These are phyloP conservation scores for Amyloporia xantha DNA, from an alignment of 768 basidiomycete species.

Conservation along the genomic window DNA sequence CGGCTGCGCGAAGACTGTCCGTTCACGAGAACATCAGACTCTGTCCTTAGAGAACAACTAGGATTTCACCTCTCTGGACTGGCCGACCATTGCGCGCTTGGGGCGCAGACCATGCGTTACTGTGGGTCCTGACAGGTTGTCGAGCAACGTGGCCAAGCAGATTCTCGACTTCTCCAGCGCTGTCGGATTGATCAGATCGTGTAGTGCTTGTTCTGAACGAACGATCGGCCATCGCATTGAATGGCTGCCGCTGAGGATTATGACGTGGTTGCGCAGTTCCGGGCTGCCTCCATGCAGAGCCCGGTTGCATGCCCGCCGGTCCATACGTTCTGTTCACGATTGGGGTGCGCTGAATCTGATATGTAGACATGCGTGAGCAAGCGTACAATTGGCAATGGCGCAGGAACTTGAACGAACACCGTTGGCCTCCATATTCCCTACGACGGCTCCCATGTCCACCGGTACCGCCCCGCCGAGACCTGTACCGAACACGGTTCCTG, in stretches of 20 bases:
- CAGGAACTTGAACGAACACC: slow-evolving; percentile 36
- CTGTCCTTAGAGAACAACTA: no score
- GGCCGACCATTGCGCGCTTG: slow-evolving; percentile 5
- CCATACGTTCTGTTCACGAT: slow-evolving; percentile 42
- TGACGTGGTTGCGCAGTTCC: slow-evolving; percentile 25
- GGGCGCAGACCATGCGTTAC: slow-evolving; percentile 6
- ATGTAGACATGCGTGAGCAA: no score
- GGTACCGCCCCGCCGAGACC: slow-evolving; percentile 23
- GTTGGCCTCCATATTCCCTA: slow-evolving; percentile 59
- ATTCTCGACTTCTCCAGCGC: slow-evolving; percentile 68
- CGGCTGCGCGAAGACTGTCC: slow-evolving; percentile 38
- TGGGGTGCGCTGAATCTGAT: slow-evolving; percentile 74
- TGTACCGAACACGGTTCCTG: slow-evolving; percentile 16
- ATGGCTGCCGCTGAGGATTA: slow-evolving; percentile 40
- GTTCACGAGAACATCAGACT: no score
- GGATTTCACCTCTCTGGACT: slow-evolving; percentile 6
- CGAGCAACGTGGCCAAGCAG: slow-evolving; percentile 33
- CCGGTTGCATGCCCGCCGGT: slow-evolving; percentile 6
- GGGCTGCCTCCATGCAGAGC: slow-evolving; percentile 26
- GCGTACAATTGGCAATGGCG: not conserved
- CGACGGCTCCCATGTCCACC: slow-evolving; percentile 47
- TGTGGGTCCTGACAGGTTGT: slow-evolving; percentile 13
- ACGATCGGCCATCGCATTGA: slow-evolving; percentile 17
- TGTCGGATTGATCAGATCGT: slow-evolving; percentile 37
- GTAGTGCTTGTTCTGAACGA: slow-evolving; percentile 21